Conservation (phyloP, 2,329 filamentous ascomycete species). For the Aspergillus calidoustus region DNA sequence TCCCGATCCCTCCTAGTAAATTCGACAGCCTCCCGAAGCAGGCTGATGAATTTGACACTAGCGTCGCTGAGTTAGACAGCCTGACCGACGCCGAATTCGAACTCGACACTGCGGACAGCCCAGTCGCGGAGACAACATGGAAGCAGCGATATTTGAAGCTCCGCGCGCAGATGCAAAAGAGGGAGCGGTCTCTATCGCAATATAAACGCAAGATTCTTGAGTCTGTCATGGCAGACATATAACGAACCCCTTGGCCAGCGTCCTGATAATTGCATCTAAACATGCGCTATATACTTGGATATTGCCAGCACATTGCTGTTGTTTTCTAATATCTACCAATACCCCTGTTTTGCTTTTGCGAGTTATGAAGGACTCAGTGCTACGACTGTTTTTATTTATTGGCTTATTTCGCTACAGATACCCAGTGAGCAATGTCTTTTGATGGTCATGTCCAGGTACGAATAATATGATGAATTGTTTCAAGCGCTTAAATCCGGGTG, state of each 20-base stretch:
- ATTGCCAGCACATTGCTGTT: not conserved
- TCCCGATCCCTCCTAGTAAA: not conserved
- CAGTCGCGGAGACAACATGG: conserved; percentile 39
- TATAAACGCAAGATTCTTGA: conserved; percentile 50
- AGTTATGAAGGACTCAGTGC: not conserved
- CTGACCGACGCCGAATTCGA: conserved; percentile 35
- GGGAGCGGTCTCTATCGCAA: conserved; percentile 42
- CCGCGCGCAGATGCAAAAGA: conserved; percentile 44
- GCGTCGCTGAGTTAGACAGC: conserved; percentile 25
- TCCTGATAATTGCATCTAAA: not conserved
- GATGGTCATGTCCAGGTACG: conserved; percentile 10
- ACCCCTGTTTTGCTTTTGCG: not conserved
- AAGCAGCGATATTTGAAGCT: conserved; percentile 46
- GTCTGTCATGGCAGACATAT: conserved; percentile 50
- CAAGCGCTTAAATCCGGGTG: not conserved
- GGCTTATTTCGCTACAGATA: conserved; percentile 24
- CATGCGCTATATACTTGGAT: conserved; percentile 10
- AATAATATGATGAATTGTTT: conserved; percentile 8
- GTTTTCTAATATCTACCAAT: conserved; percentile 4
- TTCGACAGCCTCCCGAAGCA: conserved; percentile 17
- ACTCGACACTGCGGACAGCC: conserved; percentile 30
- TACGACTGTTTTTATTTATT: conserved; percentile 8
- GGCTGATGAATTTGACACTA: conserved; percentile 22
- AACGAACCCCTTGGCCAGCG: conserved; percentile 1
- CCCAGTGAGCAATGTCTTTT: conserved; percentile 22